Evolutionary conservation across 2,329 filamentous ascomycete genomes (phyloP).

Genomic region (Elsinoe batatas): DNA sequence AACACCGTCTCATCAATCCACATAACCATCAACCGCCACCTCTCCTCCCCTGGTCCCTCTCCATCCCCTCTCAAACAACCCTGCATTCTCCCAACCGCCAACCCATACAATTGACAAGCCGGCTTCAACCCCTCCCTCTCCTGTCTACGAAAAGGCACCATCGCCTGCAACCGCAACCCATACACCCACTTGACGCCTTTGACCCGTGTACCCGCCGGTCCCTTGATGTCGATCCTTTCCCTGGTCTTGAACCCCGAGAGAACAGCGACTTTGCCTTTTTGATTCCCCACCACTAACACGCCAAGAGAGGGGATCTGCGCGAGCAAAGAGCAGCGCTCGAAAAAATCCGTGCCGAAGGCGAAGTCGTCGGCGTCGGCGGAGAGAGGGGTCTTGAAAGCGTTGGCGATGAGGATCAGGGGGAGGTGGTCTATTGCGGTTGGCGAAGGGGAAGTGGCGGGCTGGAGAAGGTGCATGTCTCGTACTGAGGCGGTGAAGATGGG

Average conservation of each 20-base stretch:
- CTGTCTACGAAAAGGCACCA: slow-evolving; percentile 47
- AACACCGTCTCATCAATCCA: slow-evolving; percentile 61
- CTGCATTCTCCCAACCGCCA: slow-evolving; percentile 58
- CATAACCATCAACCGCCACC: slow-evolving; percentile 61
- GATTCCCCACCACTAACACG: slow-evolving; percentile 57
- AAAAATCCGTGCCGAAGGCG: slow-evolving; percentile 24
- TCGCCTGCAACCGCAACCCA: slow-evolving; percentile 45
- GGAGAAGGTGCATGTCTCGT: slow-evolving; percentile 35
- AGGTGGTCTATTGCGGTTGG: slow-evolving; percentile 4
- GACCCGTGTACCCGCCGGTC: slow-evolving; percentile 18
- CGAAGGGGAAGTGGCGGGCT: slow-evolving; percentile 21
- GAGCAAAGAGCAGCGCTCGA: slow-evolving; percentile 52
- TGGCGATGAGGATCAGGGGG: slow-evolving; percentile 22
- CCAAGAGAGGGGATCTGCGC: slow-evolving; percentile 58
- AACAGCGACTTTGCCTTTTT: slow-evolving; percentile 56
- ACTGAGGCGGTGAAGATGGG: slow-evolving; percentile 34
- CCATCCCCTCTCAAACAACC: slow-evolving; percentile 26
- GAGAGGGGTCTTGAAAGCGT: slow-evolving; percentile 26
- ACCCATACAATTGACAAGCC: slow-evolving; percentile 50
- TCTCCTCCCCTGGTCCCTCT: slow-evolving; percentile 29
- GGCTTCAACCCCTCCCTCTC: slow-evolving; percentile 39
- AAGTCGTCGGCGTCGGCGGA: slow-evolving; percentile 24
- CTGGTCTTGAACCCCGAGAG: slow-evolving; percentile 45
- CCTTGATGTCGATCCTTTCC: background rate
- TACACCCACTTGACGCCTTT: slow-evolving; percentile 36